phyloP scores from a whole-genome alignment of 129 eudicot species.

The Tanacetum coccineum region DNA sequence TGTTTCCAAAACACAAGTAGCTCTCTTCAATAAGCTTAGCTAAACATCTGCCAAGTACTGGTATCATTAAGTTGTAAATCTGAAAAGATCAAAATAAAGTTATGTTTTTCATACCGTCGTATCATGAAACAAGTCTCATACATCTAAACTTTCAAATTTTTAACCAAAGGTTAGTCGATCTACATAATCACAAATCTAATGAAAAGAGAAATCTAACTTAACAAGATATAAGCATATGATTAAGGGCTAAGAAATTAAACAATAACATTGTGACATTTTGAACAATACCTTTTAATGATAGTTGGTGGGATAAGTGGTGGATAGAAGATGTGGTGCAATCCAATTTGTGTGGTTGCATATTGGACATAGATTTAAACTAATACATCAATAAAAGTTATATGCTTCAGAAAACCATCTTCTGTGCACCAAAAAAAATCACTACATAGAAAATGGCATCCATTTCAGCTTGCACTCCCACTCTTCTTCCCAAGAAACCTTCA shows the following conservation, averaged over 20 bases:
- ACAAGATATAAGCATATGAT: too few relatives aligned
- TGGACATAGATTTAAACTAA: constrained; percentile 9
- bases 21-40: too few relatives aligned
- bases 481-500: constrained; percentile 42
- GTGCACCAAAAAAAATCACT: constrained; percentile 13
- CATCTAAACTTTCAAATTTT: not conserved
- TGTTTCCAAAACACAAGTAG: too few relatives aligned
- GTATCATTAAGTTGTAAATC: too few relatives aligned
- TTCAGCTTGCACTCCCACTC: constrained; percentile 55
- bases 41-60: too few relatives aligned
- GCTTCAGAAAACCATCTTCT: not conserved
- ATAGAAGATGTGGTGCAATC: constrained; percentile 67
- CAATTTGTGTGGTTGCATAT: constrained; percentile 47
- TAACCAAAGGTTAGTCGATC: not conserved
- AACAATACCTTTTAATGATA: not conserved
- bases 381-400: constrained; percentile 17
- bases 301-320: constrained; percentile 65
- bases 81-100: too few relatives aligned
- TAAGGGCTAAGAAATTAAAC: too few relatives aligned
- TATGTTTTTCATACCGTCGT: too few relatives aligned
- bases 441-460: constrained; percentile 61
- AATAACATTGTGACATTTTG: not conserved
- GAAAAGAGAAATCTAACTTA: not conserved
- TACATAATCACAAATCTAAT: not conserved
- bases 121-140: not conserved